phyloP scores from a whole-genome alignment of 73 alveolate species.

The Breviolum minutum region DNA sequence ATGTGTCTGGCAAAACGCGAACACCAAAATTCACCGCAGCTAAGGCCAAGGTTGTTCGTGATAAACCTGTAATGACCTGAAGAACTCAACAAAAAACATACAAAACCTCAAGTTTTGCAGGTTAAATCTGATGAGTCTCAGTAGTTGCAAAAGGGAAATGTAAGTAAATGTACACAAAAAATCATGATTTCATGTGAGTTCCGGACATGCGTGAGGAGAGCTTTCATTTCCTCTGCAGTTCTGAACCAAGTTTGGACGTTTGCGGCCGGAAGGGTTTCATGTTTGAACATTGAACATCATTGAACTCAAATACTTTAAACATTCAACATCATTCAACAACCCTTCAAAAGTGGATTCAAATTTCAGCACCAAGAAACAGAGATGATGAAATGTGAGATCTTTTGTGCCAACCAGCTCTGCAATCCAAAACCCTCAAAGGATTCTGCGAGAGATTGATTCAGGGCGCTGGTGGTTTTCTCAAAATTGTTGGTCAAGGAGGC shows the following conservation, averaged over 20 bases:
- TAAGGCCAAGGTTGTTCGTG: constrained; percentile 52
- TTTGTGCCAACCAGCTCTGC: constrained; percentile 24
- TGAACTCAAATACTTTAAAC: too few relatives aligned
- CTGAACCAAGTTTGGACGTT: too few relatives aligned
- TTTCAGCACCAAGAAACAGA: neutral
- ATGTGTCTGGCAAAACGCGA: constrained; percentile 55
- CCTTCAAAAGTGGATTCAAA: neutral
- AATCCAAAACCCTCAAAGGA: neutral
- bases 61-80: neutral
- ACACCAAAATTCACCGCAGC: constrained; percentile 70
- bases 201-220: too few relatives aligned
- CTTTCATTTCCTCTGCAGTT: too few relatives aligned
- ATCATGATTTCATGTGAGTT: too few relatives aligned
- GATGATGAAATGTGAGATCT: constrained; percentile 21
- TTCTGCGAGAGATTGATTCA: constrained; percentile 4
- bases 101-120: neutral
- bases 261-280: too few relatives aligned
- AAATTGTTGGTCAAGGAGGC: constrained; percentile 44
- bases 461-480: constrained; percentile 20
- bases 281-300: too few relatives aligned
- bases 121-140: too few relatives aligned
- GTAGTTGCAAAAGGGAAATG: too few relatives aligned
- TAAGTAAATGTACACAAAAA: too few relatives aligned
- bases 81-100: neutral
- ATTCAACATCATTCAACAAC: too few relatives aligned